These are phyloP conservation scores for Coemansia sp. DNA, from an alignment of 192 early-diverging fungal genomes.

Conservation along the genomic window DNA sequence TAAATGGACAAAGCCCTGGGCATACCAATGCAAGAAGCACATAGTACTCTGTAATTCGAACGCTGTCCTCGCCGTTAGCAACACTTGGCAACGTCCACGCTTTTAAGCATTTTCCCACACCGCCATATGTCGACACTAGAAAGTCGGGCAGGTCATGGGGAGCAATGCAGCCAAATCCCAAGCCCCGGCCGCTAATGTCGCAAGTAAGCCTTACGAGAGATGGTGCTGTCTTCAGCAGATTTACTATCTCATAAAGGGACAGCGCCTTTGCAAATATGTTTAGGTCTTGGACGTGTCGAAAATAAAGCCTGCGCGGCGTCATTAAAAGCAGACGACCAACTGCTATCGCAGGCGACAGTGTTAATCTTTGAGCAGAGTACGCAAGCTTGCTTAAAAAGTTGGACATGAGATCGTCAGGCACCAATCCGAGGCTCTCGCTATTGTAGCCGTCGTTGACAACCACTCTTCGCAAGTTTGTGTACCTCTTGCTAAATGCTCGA, in stretches of 20 bases:
- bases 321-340: not conserved
- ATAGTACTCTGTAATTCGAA: not conserved
- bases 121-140: not conserved
- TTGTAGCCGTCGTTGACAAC: not conserved
- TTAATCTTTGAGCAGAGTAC: not conserved
- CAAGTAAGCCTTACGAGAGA: not conserved
- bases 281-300: not conserved
- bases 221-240: not conserved
- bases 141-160: not conserved
- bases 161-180: not conserved
- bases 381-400: not conserved
- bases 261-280: not conserved
- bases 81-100: not conserved
- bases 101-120: not conserved
- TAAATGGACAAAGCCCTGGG: not conserved
- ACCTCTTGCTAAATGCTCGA: not conserved
- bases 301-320: not conserved
- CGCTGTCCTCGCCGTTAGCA: not conserved
- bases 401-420: not conserved
- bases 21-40: conserved; percentile 1
- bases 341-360: not conserved
- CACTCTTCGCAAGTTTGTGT: not conserved
- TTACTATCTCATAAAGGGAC: not conserved
- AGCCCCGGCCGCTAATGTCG: not conserved
- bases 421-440: too few relatives aligned